Base-by-base conservation (phyloP, 345 rosid species). In the Brassica rapa region DNA sequence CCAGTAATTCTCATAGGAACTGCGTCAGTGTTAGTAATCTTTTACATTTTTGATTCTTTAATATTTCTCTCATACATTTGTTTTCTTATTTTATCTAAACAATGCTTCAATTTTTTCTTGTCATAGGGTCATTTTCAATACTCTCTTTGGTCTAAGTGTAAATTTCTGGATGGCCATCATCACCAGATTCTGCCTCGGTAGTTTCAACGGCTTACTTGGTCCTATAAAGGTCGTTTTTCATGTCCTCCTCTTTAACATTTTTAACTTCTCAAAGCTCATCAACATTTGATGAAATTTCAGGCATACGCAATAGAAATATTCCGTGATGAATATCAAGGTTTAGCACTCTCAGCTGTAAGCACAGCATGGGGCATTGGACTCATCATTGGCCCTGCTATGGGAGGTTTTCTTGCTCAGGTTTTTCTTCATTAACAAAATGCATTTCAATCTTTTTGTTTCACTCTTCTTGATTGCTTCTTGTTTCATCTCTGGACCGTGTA, bases 281-380 rank as follows among this genome's bases (percentile, higher is more conserved):
- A 25, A 25, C 39, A 0, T 2, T 6, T 11, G 35, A 51, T 69
- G 21, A 64, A 15, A 0, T 49, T 46, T 68, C 87, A 94, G 98
- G 98, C 98, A 27, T 94, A 89, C 83, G 91, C 98, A 35, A 64
- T 81, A 62, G 99, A 95, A 82, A 80, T 79, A 33, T 93, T 95
- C 80, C 87, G 92, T 25, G 85, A 85, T 2, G 98, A 93, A 73
- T 68, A 93, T 82, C 97, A 91, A 75, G 92, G 94, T 57, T 78
- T 93, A 78, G 98, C 94, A 73, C 77, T 95, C 66, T 89, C 98
- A 76, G 85, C 90, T 1, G 99, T 95, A 84, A 90, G 97, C 72
- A 93, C 99, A 72, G 83, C 99, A 21, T 95, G 99, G 99, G 98
- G 97, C 2, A 89, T 90, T 46, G 99, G 99, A 80, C 84, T 95